Evolutionary conservation across 2,329 filamentous ascomycete species (phyloP).

Genomic region (Ceratocystis destructans): DNA sequence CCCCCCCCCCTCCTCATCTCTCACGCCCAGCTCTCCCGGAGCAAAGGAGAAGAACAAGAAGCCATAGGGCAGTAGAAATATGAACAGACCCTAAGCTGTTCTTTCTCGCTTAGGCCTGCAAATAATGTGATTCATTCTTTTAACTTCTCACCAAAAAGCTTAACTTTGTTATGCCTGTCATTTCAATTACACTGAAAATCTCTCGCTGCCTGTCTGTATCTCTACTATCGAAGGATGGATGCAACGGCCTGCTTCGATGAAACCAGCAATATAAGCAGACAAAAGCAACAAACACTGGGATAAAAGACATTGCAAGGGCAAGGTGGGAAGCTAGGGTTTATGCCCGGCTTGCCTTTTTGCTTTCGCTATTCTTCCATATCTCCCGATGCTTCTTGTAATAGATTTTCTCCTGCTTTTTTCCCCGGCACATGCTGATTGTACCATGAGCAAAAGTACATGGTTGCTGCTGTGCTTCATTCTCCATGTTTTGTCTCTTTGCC

Average conservation of each 20-base stretch:
- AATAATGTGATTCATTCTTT: background rate
- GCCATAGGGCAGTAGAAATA: too few species aligned
- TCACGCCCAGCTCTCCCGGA: background rate
- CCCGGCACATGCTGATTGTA: background rate
- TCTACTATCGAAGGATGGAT: background rate
- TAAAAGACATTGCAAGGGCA: background rate
- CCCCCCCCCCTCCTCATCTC: background rate
- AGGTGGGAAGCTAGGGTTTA: background rate
- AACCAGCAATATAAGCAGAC: background rate
- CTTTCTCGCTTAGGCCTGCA: background rate
- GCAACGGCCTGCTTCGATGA: background rate
- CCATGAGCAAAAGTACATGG: background rate
- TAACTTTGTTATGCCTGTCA: slow-evolving; percentile 5
- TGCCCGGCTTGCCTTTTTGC: background rate
- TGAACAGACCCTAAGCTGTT: background rate
- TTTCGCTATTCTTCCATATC: background rate
- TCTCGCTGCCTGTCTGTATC: background rate
- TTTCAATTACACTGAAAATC: slow-evolving; percentile 1
- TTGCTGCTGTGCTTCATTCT: background rate
- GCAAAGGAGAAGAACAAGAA: background rate
- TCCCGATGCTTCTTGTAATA: background rate
- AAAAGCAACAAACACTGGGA: background rate
- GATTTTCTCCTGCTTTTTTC: background rate
- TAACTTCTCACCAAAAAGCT: slow-evolving; percentile 1
- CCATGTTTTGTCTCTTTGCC: background rate